Evolutionary conservation across 331 rosid genomes (phyloP).

Genomic region (Erythrophleum ivorense): DNA sequence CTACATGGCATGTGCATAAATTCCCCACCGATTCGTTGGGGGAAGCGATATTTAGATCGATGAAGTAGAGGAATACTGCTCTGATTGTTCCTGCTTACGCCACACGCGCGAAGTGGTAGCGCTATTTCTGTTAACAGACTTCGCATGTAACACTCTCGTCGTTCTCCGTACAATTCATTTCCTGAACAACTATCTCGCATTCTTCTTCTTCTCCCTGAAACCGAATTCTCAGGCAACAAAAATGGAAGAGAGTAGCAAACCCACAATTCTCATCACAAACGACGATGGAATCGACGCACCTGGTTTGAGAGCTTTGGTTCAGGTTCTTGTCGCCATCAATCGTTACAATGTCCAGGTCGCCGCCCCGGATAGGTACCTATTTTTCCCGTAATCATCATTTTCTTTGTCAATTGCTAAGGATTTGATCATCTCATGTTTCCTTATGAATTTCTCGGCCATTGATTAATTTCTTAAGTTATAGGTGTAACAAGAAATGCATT

Average conservation of each 20-base stretch:
- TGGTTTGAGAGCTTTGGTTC: slow-evolving; percentile 77
- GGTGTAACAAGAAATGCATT: not conserved
- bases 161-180: not conserved
- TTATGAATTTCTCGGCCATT: not conserved
- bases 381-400: not conserved
- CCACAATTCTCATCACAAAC: slow-evolving; percentile 78
- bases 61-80: too few relatives aligned
- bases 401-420: not conserved
- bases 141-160: not conserved
- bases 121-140: not conserved
- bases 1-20: too few relatives aligned
- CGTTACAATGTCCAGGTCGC: slow-evolving; percentile 68
- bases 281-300: slow-evolving; percentile 94
- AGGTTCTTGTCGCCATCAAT: slow-evolving; percentile 59
- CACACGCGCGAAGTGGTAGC: not conserved
- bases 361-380: slow-evolving; percentile 77
- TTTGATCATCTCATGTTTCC: not conserved
- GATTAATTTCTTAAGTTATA: not conserved
- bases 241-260: slow-evolving; percentile 51
- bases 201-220: not conserved
- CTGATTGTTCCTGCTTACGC: not conserved
- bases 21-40: too few relatives aligned
- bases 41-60: too few relatives aligned
- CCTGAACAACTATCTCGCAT: not conserved
- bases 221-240: not conserved